A percentile compares a stretch with the other conserved stretches of the same genome.
Conservation (phyloP, 2,329 filamentous ascomycete species). For the Aspergillus sp. region DNA sequence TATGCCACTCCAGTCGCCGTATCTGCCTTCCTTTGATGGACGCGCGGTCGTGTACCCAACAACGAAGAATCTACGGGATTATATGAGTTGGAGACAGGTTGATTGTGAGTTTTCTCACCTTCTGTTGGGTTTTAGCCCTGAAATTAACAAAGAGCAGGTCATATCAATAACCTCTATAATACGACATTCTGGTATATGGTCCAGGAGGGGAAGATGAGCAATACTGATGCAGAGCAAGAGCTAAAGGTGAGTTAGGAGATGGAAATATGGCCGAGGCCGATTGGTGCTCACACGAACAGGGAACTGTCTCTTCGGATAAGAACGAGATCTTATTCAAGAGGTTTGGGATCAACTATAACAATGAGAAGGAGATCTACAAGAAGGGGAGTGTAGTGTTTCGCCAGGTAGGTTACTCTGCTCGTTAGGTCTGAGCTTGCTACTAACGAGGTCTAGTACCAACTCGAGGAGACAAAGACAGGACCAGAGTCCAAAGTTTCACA, state of each 20-base stretch:
- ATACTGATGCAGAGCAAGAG: slow-evolving; percentile 77
- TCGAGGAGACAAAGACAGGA: slow-evolving; percentile 62
- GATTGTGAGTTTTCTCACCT: slow-evolving; percentile 69
- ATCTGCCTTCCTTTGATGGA: slow-evolving; percentile 86
- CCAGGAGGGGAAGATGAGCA: slow-evolving; percentile 73
- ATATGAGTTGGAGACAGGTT: slow-evolving; percentile 95
- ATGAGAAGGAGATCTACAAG: slow-evolving; percentile 87
- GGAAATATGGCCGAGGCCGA: background rate
- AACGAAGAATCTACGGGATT: slow-evolving; percentile 81
- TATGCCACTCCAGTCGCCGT: slow-evolving; percentile 69
- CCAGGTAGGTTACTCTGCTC: slow-evolving; percentile 57
- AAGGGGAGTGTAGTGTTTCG: slow-evolving; percentile 92
- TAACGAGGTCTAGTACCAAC: slow-evolving; percentile 62
- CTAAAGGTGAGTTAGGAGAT: slow-evolving; percentile 63
- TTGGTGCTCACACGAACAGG: slow-evolving; percentile 55
- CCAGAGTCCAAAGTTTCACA: slow-evolving; percentile 31
- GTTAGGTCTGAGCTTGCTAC: slow-evolving; percentile 9
- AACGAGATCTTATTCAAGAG: slow-evolving; percentile 91
- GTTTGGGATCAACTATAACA: slow-evolving; percentile 97
- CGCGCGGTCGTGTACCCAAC: slow-evolving; percentile 88
- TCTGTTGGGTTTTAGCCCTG: slow-evolving; percentile 3
- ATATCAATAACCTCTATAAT: slow-evolving; percentile 99
- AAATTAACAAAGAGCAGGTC: slow-evolving; percentile 59
- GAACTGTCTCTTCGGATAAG: slow-evolving; percentile 84
- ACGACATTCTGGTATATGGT: slow-evolving; percentile 94